Base-by-base conservation (phyloP, 176 grass and related monocot species). In the Carex myosuroides region DNA sequence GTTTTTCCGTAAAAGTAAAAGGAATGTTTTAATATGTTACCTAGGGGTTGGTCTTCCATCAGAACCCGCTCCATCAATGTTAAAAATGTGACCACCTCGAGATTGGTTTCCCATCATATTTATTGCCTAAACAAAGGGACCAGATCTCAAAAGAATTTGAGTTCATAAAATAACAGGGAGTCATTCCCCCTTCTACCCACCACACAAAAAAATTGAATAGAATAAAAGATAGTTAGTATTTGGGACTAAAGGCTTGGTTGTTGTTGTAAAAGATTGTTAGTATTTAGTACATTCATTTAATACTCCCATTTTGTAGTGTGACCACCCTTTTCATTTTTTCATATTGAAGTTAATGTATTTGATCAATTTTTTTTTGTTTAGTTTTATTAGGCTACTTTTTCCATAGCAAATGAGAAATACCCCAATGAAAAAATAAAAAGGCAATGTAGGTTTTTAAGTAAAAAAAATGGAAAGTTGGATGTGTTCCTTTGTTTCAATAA, bases 11-110 rank as follows among this genome's bases (percentile, higher is more conserved):
- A 37, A 81, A 2, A 79, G 44, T 9, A 79, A 39, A 89, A 70
- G 9, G 35, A 85, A 82, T 78, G 66, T 22, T 87, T 84, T 70
- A 52, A 76, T 41, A 86, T 82, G 24, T 68, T 35, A 98, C 95
- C 95, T 92, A 59, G 95, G 95, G 57, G 92, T 98, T 67, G 95
- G 95, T 73, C 95, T 98, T 87, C 92, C 95, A 91, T 98, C 95
- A 81, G 95, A 98, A 91, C 95, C 95, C 76, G 95, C 95, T 71
- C 95, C 95, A 87, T 98, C 95, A 82, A 98, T 94, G 70, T 98
- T 98, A 90, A 95, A 98, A 88, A 95, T 86, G 81, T 93, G 95
- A 60, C 95, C 95, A 83, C 95, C 95, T 88, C 89, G 90, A 86
- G 89, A 84, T 84, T 98, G 95, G 70, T 90, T 94, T 17, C 81